phyloP scores from a whole-genome alignment of 208 protist species.

The Leishmania guyanensis region DNA sequence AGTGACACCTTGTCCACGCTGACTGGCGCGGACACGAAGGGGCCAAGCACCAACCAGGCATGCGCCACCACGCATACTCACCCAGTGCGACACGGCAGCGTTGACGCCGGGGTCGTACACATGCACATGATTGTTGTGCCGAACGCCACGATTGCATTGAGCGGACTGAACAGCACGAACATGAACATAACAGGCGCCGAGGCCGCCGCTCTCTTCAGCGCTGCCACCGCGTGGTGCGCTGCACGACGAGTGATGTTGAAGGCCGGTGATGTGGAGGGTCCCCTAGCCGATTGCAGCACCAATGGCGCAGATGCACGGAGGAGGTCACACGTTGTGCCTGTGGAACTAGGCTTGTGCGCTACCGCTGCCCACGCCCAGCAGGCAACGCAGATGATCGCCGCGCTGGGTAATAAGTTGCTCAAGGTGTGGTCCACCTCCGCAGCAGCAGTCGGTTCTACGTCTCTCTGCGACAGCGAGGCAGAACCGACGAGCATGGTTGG shows the following conservation, averaged over 20 bases:
- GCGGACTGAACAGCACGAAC: constrained; percentile 23
- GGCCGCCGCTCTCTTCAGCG: constrained; percentile 16
- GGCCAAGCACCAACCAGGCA: neutral
- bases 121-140: constrained; percentile 21
- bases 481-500: neutral
- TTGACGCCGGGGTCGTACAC: constrained; percentile 5
- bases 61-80: neutral
- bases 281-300: neutral
- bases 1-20: neutral
- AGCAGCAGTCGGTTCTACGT: neutral
- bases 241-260: neutral
- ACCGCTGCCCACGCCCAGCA: constrained; percentile 19
- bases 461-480: neutral
- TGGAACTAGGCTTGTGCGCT: constrained; percentile 25
- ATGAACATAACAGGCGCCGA: constrained; percentile 15
- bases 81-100: neutral
- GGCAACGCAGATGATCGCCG: constrained; percentile 31
- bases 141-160: constrained; percentile 11
- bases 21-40: neutral
- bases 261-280: neutral
- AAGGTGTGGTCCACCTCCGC: constrained; percentile 7
- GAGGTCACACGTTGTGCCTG: neutral
- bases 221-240: constrained; percentile 21
- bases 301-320: neutral
- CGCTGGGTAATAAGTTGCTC: constrained; percentile 26